Base-by-base conservation (phyloP, 306 rosid genomes). In the Malus orientalis region DNA sequence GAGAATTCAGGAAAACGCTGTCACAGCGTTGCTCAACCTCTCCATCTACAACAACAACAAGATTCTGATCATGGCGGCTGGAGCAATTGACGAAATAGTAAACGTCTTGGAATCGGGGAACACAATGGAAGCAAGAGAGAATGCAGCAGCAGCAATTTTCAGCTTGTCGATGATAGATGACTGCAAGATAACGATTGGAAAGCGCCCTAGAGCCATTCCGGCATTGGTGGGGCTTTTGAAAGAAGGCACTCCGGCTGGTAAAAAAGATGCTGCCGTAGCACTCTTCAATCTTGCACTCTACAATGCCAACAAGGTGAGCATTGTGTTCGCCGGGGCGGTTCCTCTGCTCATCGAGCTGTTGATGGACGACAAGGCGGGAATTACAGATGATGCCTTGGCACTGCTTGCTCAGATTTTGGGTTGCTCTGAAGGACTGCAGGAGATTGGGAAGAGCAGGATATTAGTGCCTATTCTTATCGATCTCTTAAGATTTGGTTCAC, bases 401-500 rank as follows among this genome's bases (percentile, higher is more conserved):
- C 92, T 91, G 69, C 96, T 94, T 22, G 86, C 96, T 49, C 58
- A 83, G 59, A 86, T 95, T 0, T 81, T 87, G 81, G 84, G 97
- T 3, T 90, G 96, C 84, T 84, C 88, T 4, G 76, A 89, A 70
- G 98, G 98, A 33, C 49, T 86, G 33, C 83, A 85, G 74, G 93
- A 92, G 83, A 92, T 92, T 61, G 90, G 85, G 75, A 90, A 88
- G 73, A 86, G 89, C 74, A 89, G 83, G 75, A 81, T 73, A 33
- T 76, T 95, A 78, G 85, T 95, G 72, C 89, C 93, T 53, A 81
- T 92, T 79, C 96, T 95, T 14, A 81, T 89, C 76, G 98, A 92
- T 83, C 92, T 92, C 81, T n/a, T 95, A 67, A 89, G 97, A 83
- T 89, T 88, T 87, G 98, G 98, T 3, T 95, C 98, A 53, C 82